Base-by-base conservation (phyloP, 2,329 filamentous ascomycete species). In the Aspergillus floridensis region DNA sequence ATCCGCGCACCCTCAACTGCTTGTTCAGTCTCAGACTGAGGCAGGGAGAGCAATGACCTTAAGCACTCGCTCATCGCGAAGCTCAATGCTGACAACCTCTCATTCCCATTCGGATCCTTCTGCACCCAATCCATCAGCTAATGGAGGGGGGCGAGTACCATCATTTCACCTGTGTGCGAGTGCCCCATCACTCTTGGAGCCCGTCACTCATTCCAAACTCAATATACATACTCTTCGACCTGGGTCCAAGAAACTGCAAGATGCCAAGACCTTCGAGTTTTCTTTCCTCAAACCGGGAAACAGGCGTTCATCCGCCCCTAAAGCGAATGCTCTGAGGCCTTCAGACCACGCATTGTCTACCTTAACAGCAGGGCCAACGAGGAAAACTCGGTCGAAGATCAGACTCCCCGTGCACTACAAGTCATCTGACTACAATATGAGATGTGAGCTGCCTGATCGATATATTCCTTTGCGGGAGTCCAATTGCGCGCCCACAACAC, bases 381-480 rank as follows among this genome's bases (percentile, higher is more conserved):
- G 64, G 14, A 65, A 64, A 63, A 58, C 63, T 8, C 62, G 63
- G 5, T 46, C 29, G 19, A 64, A 51, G 56, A 31, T 47, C 12
- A 73, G 65, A 63, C 60, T 53, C 38, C 58, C 58, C 56, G 46
- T 58, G 19, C 60, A 57, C 54, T 16, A 56, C 44, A 60, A 57
- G 31, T 41, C 50, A 49, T 38, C 61, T 53, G 56, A 59, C 35
- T 59, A 56, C 22, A 48, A 53, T 2, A 64, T 65, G 38, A 66
- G 50, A 35, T 64, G 64, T 16, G 59, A 61, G 12, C 79, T 77
- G 11, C 81, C 81, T 22, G 86, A 89, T 70, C 80, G 87, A 29
- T 89, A 88, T 68, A 81, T 88, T 49, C 79, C 83, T 32, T 68
- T 68, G 55, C 77, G 81, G 51, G 76, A 77, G 52, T 76, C 76